These are phyloP conservation scores for Chrysoporthe deuterocubensis DNA, from an alignment of 2,329 filamentous ascomycete species.

Conservation along the genomic window DNA sequence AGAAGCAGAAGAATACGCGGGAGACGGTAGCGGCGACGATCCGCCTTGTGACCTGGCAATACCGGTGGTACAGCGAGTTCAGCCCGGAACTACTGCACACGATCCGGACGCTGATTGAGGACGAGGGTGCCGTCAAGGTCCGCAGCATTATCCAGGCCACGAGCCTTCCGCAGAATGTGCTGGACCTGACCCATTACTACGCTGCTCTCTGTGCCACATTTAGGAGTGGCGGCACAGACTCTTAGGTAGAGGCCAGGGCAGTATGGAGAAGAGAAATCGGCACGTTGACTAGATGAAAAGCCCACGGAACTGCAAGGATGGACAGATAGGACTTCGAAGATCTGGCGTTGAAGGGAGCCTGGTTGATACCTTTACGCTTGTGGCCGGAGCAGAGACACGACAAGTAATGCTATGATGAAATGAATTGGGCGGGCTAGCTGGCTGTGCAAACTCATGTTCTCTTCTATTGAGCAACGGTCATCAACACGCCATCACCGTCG, in stretches of 20 bases:
- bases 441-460: background rate
- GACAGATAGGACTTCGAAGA: background rate
- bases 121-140: conserved; percentile 96
- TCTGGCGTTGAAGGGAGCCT: conserved; percentile 7
- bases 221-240: conserved; percentile 89
- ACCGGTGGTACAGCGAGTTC: conserved; percentile 99
- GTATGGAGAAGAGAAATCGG: background rate
- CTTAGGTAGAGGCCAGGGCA: conserved; percentile 49
- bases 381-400: background rate
- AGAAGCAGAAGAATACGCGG: conserved; percentile 76
- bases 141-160: conserved; percentile 97
- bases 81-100: conserved; percentile 87
- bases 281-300: background rate
- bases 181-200: conserved; percentile 96
- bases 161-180: conserved; percentile 86
- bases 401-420: conserved; percentile 13
- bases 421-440: background rate
- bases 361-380: conserved; percentile 21
- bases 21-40: conserved; percentile 87
- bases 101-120: conserved; percentile 91
- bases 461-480: background rate
- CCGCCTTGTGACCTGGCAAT: conserved; percentile 94
- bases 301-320: background rate
- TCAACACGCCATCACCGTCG: background rate
- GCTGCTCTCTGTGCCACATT: conserved; percentile 93